Conservation (phyloP, 2,329 filamentous ascomycete genomes). For the Alternaria sp. region DNA sequence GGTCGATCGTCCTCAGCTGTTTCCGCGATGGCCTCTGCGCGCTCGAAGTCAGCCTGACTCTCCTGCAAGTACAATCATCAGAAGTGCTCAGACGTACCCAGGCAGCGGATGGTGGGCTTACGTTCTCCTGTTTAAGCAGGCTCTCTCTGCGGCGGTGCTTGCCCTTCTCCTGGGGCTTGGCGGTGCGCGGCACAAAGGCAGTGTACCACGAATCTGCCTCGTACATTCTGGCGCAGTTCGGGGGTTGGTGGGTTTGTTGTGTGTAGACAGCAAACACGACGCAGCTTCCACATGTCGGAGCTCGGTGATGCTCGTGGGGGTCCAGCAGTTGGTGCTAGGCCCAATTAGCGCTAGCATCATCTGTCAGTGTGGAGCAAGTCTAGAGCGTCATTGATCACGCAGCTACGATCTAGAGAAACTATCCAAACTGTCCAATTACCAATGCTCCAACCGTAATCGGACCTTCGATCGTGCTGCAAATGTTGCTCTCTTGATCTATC, state of each 20-base stretch:
- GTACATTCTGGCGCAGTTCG: constrained; percentile 62
- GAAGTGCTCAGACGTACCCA: constrained; percentile 45
- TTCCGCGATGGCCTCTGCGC: constrained; percentile 63
- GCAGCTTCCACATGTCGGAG: constrained; percentile 13
- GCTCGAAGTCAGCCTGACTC: constrained; percentile 60
- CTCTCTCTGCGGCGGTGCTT: constrained; percentile 72
- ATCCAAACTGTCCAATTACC: constrained; percentile 17
- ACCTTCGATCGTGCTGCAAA: constrained; percentile 12
- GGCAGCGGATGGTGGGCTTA: constrained; percentile 50
- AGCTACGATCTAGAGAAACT: constrained; percentile 11
- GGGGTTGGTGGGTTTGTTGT: background rate
- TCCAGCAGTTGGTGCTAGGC: background rate
- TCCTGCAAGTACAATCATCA: constrained; percentile 57
- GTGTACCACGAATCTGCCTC: constrained; percentile 81
- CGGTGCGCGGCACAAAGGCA: constrained; percentile 69
- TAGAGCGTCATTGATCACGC: constrained; percentile 17
- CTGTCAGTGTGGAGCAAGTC: constrained; percentile 12
- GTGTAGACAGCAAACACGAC: constrained; percentile 1
- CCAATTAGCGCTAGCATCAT: background rate
- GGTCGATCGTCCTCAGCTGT: constrained; percentile 65
- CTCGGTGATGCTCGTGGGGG: constrained; percentile 10
- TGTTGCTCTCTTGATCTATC: constrained; percentile 20
- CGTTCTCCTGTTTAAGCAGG: constrained; percentile 63
- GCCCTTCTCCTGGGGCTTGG: constrained; percentile 43
- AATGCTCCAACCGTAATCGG: constrained; percentile 13